A percentile compares a stretch with the other conserved stretches of the same genome.
Evolutionary conservation across 805 yeast species (phyloP).

Genomic region (Torulaspora indica): DNA sequence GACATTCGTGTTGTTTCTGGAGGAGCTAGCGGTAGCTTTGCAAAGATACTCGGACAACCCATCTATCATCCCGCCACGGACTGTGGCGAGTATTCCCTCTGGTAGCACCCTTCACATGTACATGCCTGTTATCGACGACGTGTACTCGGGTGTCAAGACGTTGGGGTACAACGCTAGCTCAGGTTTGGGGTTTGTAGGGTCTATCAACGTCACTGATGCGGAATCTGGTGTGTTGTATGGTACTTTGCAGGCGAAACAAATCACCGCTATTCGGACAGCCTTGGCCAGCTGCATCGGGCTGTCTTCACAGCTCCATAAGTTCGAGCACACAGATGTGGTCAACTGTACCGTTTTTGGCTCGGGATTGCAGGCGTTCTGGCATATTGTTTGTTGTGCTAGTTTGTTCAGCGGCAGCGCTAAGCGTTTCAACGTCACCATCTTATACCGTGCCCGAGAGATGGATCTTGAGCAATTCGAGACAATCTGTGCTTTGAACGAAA

Average conservation of each 20-base stretch:
- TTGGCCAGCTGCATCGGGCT: conserved; percentile 50
- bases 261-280: conserved; percentile 67
- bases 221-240: conserved; percentile 49
- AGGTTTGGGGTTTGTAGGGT: conserved; percentile 54
- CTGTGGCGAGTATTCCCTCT: conserved; percentile 41
- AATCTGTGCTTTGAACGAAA: conserved; percentile 34
- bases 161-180: conserved; percentile 46
- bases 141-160: conserved; percentile 55
- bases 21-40: conserved; percentile 35
- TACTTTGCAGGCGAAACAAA: conserved; percentile 50
- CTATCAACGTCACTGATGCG: conserved; percentile 48
- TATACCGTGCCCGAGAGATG: conserved; percentile 40
- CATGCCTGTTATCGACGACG: conserved; percentile 59
- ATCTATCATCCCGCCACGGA: conserved; percentile 50
- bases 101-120: conserved; percentile 46
- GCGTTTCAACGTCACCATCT: conserved; percentile 38
- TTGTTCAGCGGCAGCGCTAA: conserved; percentile 10
- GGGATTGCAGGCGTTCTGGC: conserved; percentile 67
- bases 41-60: conserved; percentile 42
- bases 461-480: conserved; percentile 44
- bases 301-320: conserved; percentile 18
- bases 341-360: conserved; percentile 48
- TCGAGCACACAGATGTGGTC: conserved; percentile 12
- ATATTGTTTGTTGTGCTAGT: conserved; percentile 30
- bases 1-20: conserved; percentile 6